Conservation (phyloP, 331 rosid species). For the Malus hybrid region DNA sequence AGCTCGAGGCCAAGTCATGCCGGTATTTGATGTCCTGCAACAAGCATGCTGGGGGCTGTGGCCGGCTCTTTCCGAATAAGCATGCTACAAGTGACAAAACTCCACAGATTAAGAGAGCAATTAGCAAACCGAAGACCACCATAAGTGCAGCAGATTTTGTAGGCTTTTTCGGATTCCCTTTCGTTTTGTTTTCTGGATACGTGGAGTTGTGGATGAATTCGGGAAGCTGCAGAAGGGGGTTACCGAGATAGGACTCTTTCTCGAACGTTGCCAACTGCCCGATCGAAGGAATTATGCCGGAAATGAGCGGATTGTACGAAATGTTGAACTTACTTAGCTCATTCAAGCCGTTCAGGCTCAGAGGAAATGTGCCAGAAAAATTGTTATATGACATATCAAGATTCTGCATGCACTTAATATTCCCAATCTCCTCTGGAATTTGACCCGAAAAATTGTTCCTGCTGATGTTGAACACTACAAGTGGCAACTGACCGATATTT, state of each 20-base stretch:
- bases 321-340: constrained; percentile 84
- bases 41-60: constrained; percentile 35
- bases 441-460: constrained; percentile 68
- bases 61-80: constrained; percentile 31
- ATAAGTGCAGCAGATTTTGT: constrained; percentile 24
- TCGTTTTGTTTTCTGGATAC: not conserved
- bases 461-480: constrained; percentile 59
- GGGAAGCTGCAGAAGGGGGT: constrained; percentile 59
- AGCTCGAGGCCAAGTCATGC: constrained; percentile 35
- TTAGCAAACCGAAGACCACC: constrained; percentile 28
- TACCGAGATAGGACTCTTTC: constrained; percentile 52
- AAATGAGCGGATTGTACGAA: constrained; percentile 66
- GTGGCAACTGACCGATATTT: constrained; percentile 46
- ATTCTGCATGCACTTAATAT: constrained; percentile 48
- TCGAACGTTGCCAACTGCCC: constrained; percentile 78
- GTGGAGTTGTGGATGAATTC: constrained; percentile 24
- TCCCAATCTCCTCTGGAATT: constrained; percentile 57
- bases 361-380: constrained; percentile 69
- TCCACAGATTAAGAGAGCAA: constrained; percentile 44
- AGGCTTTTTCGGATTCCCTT: constrained; percentile 2
- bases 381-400: constrained; percentile 84
- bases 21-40: constrained; percentile 34
- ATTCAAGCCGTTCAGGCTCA: constrained; percentile 55
- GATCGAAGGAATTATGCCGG: constrained; percentile 44
- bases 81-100: constrained; percentile 40